phyloP scores from a whole-genome alignment of 768 basidiomycete species.

The Rhodotorula sphaerocarpa region DNA sequence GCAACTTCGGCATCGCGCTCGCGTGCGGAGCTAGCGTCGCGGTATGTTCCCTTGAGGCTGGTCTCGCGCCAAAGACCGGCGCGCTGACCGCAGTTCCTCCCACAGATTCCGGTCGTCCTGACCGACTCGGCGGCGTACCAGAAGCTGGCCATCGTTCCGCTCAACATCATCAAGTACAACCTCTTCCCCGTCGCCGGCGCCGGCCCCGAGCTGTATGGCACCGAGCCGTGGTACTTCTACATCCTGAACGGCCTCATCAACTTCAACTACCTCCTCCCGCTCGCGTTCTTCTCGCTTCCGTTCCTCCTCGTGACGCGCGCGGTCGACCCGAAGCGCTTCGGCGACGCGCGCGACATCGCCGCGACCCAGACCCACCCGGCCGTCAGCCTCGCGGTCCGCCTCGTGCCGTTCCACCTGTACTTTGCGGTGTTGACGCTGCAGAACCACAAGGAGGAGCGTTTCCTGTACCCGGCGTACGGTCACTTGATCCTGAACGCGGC shows the following conservation, averaged over 20 bases:
- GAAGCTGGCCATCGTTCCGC: conserved; percentile 66
- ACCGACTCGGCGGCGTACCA: conserved; percentile 85
- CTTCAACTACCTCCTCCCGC: conserved; percentile 76
- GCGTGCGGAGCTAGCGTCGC: conserved; percentile 10
- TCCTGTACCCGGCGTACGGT: conserved; percentile 91
- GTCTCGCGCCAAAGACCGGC: too few species aligned
- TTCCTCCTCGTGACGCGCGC: conserved; percentile 63
- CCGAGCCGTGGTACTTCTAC: conserved; percentile 79
- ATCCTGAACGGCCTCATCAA: conserved; percentile 80
- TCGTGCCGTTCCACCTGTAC: conserved; percentile 94
- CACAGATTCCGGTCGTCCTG: conserved; percentile 69
- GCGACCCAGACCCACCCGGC: conserved; percentile 57
- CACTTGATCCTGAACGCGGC: conserved; percentile 90
- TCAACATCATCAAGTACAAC: conserved; percentile 92
- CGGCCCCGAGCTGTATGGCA: conserved; percentile 93
- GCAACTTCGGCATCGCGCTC: conserved; percentile 16
- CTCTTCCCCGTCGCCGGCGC: conserved; percentile 58
- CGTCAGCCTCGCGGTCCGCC: conserved; percentile 61
- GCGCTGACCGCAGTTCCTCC: too few species aligned
- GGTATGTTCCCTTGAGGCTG: too few species aligned
- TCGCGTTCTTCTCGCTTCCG: conserved; percentile 75
- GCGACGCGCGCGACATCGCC: conserved; percentile 51
- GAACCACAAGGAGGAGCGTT: conserved; percentile 96
- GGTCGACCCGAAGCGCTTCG: conserved; percentile 64
- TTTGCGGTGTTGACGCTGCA: conserved; percentile 66